Conservation (phyloP, 495 filamentous ascomycete species). For the Oleoguttula mirabilis region DNA sequence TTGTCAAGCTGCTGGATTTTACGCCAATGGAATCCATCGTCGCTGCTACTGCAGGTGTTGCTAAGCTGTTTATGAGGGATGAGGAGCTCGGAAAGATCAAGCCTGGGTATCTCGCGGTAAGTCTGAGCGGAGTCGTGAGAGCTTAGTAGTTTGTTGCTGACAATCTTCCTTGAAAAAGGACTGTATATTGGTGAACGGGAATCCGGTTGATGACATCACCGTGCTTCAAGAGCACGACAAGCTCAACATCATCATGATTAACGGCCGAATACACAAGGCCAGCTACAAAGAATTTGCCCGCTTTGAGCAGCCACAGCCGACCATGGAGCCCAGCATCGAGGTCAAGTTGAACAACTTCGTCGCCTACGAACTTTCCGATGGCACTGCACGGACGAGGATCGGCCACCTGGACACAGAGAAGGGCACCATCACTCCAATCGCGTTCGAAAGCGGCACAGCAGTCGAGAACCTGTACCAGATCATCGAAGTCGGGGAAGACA, state of each 20-base stretch:
- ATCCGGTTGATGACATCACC: slow-evolving; percentile 36
- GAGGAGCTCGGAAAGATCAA: slow-evolving; percentile 39
- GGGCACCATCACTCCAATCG: slow-evolving; percentile 36
- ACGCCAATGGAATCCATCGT: slow-evolving; percentile 40
- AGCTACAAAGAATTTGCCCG: slow-evolving; percentile 30
- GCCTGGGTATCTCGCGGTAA: slow-evolving; percentile 37
- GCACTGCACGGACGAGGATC: slow-evolving; percentile 23
- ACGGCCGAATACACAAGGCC: slow-evolving; percentile 38
- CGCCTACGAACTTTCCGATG: slow-evolving; percentile 16
- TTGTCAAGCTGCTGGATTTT: slow-evolving; percentile 39
- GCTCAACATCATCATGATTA: slow-evolving; percentile 39
- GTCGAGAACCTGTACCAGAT: slow-evolving; percentile 39
- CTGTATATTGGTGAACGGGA: slow-evolving; percentile 38
- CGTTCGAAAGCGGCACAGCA: slow-evolving; percentile 37
- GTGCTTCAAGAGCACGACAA: slow-evolving; percentile 38
- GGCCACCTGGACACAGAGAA: slow-evolving; percentile 36
- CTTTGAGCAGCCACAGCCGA: slow-evolving; percentile 13
- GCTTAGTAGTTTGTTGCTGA: no score
- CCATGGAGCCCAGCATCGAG: slow-evolving; percentile 8
- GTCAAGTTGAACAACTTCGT: slow-evolving; percentile 16
- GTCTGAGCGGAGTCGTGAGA: no score
- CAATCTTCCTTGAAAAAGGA: no score
- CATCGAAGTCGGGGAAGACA: slow-evolving; percentile 33
- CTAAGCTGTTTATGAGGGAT: slow-evolving; percentile 39
- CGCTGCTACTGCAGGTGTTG: slow-evolving; percentile 38